Evolutionary conservation across 2,329 filamentous ascomycete species (phyloP).

Genomic region (Fusarium odoratissimum): DNA sequence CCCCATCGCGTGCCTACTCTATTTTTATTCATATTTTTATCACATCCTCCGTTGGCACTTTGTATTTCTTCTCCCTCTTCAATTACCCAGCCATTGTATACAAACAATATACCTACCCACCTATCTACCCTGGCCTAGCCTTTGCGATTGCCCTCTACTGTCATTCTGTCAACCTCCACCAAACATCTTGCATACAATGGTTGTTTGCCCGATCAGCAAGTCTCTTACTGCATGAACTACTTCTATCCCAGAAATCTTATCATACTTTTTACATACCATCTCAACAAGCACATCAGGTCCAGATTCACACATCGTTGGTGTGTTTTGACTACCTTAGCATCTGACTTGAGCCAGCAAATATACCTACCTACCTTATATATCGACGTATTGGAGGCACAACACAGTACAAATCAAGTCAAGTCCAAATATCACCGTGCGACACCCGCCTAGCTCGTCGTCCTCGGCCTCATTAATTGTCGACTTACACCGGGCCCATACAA

Average conservation of each 20-base stretch:
- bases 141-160: not conserved
- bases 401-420: not conserved
- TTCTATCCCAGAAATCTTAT: not conserved
- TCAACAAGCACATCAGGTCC: not conserved
- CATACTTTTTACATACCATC: not conserved
- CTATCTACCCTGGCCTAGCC: not conserved
- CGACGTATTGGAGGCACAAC: constrained; percentile 1
- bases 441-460: constrained; percentile 1
- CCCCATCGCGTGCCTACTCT: not conserved
- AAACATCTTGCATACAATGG: not conserved
- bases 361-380: not conserved
- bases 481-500: constrained; percentile 38
- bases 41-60: not conserved
- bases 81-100: not conserved
- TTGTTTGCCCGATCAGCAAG: not conserved
- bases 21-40: not conserved
- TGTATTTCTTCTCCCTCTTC: not conserved
- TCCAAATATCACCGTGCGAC: not conserved
- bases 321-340: not conserved
- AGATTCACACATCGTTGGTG: not conserved
- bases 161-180: not conserved
- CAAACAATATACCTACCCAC: not conserved
- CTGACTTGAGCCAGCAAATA: not conserved
- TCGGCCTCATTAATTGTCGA: constrained; percentile 16
- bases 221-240: not conserved